A percentile compares a stretch with the other conserved stretches of the same genome.
phyloP scores from a whole-genome alignment of 306 rosid species.

The Coriaria nepalensis region DNA sequence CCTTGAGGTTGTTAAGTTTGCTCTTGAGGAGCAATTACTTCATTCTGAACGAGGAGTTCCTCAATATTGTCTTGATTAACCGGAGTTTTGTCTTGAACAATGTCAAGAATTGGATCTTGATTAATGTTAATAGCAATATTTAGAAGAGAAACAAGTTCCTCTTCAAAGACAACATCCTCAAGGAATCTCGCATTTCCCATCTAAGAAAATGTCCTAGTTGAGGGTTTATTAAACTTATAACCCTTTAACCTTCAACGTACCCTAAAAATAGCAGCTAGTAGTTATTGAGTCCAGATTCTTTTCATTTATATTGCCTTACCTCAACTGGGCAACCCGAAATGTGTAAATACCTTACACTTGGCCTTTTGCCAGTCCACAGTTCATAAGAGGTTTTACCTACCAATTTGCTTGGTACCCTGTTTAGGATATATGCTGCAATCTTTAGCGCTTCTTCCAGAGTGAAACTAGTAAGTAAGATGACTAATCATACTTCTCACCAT shows the following conservation, averaged over 20 bases:
- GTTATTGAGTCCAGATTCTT: no score
- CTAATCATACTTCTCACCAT: constrained; percentile 2
- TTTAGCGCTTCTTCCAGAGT: neutral
- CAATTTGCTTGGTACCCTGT: neutral
- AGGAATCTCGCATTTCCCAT: neutral
- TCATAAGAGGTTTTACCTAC: no score
- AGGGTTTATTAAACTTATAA: neutral
- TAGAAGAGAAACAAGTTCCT: neutral
- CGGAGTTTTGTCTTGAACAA: neutral
- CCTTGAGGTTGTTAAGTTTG: neutral
- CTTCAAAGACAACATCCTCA: constrained; percentile 1
- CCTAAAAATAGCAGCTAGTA: no score
- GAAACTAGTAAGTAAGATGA: neutral
- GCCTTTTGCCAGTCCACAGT: no score
- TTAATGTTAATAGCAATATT: neutral
- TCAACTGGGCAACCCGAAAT: no score
- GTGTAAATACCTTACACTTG: no score
- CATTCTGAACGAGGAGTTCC: neutral
- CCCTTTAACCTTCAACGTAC: no score
- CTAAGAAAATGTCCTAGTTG: neutral
- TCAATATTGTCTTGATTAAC: neutral
- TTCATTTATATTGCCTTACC: no score
- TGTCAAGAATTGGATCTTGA: neutral
- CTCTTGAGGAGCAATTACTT: neutral
- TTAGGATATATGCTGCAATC: neutral